Conservation (phyloP, 345 rosid genomes). For the Streptanthus diversifolius region DNA sequence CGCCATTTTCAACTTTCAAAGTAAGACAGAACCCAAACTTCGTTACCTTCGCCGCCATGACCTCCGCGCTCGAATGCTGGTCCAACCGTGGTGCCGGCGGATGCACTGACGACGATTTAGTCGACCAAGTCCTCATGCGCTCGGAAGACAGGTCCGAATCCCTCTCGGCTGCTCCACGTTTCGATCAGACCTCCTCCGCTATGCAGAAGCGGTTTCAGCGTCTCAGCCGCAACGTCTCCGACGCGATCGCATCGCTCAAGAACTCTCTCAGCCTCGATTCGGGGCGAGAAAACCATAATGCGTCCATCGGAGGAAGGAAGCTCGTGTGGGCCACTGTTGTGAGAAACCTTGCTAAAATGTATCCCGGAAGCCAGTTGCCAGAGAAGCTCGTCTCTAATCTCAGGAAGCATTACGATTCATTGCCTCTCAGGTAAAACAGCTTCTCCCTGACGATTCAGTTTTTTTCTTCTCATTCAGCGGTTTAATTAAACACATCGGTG, state of each 20-base stretch:
- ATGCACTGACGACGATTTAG: constrained; percentile 64
- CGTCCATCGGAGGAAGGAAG: constrained; percentile 51
- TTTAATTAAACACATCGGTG: too few species aligned
- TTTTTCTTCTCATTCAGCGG: not conserved
- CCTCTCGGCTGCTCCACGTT: constrained; percentile 6
- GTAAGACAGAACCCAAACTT: constrained; percentile 4
- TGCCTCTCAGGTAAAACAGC: constrained; percentile 71
- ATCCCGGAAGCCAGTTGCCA: constrained; percentile 91
- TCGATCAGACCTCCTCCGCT: constrained; percentile 40
- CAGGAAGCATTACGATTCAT: constrained; percentile 89
- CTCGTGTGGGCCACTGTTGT: constrained; percentile 85
- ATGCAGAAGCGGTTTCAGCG: constrained; percentile 83
- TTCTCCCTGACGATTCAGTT: not conserved
- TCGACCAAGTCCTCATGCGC: constrained; percentile 71
- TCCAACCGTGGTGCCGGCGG: constrained; percentile 51
- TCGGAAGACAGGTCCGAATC: constrained; percentile 30
- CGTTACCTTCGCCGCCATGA: constrained; percentile 47
- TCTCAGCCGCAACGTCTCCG: constrained; percentile 79
- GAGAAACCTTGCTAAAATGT: constrained; percentile 83
- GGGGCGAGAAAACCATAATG: constrained; percentile 35
- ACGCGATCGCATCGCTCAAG: constrained; percentile 85
- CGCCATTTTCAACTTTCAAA: constrained; percentile 1
- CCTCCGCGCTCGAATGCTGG: constrained; percentile 97
- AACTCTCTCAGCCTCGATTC: constrained; percentile 82
- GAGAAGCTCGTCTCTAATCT: constrained; percentile 91